Conservation (phyloP, 2,329 filamentous ascomycete species). For the Diplodia sapinea region DNA sequence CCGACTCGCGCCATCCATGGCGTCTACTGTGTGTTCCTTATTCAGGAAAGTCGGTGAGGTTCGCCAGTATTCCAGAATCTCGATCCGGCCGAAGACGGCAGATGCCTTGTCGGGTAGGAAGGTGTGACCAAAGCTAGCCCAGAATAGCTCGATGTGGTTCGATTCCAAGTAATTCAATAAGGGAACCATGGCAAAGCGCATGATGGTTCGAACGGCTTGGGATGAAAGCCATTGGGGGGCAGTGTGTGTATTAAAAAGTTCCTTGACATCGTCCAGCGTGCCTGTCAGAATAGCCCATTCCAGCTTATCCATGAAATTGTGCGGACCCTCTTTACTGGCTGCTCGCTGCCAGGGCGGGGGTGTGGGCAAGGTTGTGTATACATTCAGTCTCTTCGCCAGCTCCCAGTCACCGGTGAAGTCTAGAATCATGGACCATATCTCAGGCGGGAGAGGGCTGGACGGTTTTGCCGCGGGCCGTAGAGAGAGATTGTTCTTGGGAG, state of each 20-base stretch:
- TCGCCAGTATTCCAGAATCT: constrained; percentile 91
- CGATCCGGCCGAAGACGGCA: constrained; percentile 79
- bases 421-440: constrained; percentile 89
- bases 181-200: constrained; percentile 84
- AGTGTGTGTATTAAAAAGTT: constrained; percentile 70
- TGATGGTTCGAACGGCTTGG: constrained; percentile 83
- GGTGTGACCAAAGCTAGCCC: constrained; percentile 80
- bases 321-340: constrained; percentile 67
- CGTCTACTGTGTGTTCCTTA: constrained; percentile 84
- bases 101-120: constrained; percentile 88
- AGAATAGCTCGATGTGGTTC: constrained; percentile 76
- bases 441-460: constrained; percentile 68
- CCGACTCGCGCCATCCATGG: constrained; percentile 84
- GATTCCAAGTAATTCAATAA: constrained; percentile 76
- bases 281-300: constrained; percentile 84
- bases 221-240: constrained; percentile 78
- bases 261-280: constrained; percentile 72
- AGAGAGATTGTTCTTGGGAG: constrained; percentile 36
- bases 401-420: constrained; percentile 91
- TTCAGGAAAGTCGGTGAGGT: constrained; percentile 81
- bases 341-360: constrained; percentile 75
- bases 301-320: constrained; percentile 76
- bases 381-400: constrained; percentile 76
- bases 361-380: constrained; percentile 77
- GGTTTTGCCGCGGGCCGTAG: not conserved